Evolutionary conservation across 108 stramenopile species (phyloP), one percentile per base, ranked within the genome.

Genomic region (Poteriospumella lacustris): DNA sequence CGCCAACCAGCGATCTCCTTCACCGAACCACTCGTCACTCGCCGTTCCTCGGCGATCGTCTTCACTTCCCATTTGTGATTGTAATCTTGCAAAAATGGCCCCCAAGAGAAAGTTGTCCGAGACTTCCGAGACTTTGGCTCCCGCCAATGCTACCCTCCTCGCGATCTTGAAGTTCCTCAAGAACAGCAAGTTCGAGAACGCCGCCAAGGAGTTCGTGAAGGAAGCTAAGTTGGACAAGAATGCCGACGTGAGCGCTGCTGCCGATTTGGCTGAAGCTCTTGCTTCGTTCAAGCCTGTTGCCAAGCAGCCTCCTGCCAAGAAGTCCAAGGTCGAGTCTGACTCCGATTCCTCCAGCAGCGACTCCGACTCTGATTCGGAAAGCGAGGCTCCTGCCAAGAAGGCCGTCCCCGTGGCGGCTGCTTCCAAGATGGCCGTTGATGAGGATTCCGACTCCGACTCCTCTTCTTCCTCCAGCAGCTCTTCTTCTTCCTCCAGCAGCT

Each of bases 281-380:
- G 15, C 47, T 52, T 19, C 19, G 9, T 15, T 15, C 47, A 52
- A 19, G 15, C 19, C 47, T 19, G 47, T 52, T 52, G 19, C 47
- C 19, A 52, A 52, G 47, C 9, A 52, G 47, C 15, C 47, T 52
- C 47, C 15, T 36, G 28, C 2, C 58, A 60, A 56, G 79, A 40
- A 56, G 29, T 83, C 84, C 44, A 39, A 58, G n/a, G 81, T 79
- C 47, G 80, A 75, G 67, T 83, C 82, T 36, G 80, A 81, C 83
- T 80, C 78, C 29, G 77, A 77, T n/a, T 79, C 78, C 29, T 77
- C 76, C 62, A 40, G 39, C 19, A 67, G 44, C 36, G 88, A 87
- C 59, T 43, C 42, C 34, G 84, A 85, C 29, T 81, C 84, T 58
- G 83, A 88, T 36, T 62, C 44, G 36, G 89, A 89, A 26, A 52